Evolutionary conservation across 306 rosid species (phyloP), one percentile per base, ranked within the genome.

Genomic region (Cicer judaicum): DNA sequence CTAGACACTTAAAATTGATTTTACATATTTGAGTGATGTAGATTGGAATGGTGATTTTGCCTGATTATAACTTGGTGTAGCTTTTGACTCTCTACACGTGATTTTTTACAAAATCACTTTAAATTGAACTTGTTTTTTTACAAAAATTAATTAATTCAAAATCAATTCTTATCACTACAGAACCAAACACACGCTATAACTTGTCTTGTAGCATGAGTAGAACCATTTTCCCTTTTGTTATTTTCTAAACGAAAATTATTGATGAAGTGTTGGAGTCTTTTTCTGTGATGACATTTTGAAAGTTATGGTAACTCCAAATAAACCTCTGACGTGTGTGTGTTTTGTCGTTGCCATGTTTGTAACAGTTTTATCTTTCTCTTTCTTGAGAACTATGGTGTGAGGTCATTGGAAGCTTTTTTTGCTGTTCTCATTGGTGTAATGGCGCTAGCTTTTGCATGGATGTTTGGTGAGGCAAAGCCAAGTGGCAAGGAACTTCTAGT

Each of bases 401-500:
- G 99, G 86, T 79, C 91, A 79, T 74, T 94, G 79, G 99, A 94
- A 70, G 91, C 92, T 14, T 85, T 87, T 76, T 94, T 94, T 55
- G 99, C 96, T 11, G 81, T 92, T 68, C 96, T 94, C 12, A 94
- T 94, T 79, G 99, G 87, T 3, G 55, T 87, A 24, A 94, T 94
- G 99, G 96, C 96, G 1, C 8, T 94, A 24, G 38, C 97, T 6
- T 94, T 94, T 39, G 99, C 96, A 0, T 92, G 97, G 96, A 92
- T 94, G 97, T 94, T 94, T 82, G 96, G 99, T 7, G 92, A 94
- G 78, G 79, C 99, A 18, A 87, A 84, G 87, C 99, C 99, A 2
- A 83, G 77, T 70, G 97, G 96, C 74, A 67, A 64, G 68, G 97
- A 94, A 68, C 88, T 94, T 79, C 84, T 94, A 68, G 66, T 90